A percentile compares a stretch with the other conserved stretches of the same genome.
Conservation (phyloP, 345 rosid species). For the Diplotaxis tenuifolia region DNA sequence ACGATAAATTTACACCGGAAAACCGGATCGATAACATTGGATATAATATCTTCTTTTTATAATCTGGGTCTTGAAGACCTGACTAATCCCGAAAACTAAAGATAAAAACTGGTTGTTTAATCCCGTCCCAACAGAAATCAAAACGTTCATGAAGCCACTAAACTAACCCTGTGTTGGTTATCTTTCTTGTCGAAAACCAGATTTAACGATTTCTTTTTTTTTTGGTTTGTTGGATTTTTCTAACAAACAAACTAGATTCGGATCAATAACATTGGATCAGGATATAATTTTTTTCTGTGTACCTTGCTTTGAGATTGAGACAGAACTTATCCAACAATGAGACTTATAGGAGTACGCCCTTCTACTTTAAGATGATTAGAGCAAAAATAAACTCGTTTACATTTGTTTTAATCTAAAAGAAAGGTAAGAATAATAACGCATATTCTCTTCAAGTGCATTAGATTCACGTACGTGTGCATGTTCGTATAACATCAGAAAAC, state of each 20-base stretch:
- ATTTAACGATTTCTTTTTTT: too few relatives aligned
- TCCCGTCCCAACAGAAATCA: too few relatives aligned
- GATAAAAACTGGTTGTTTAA: too few relatives aligned
- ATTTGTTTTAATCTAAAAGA: neutral
- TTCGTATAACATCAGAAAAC: neutral
- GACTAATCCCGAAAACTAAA: too few relatives aligned
- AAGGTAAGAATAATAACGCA: neutral
- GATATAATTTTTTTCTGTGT: neutral
- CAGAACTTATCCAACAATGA: constrained; percentile 11
- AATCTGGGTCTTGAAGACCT: too few relatives aligned
- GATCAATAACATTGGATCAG: neutral
- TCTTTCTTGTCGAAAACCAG: neutral
- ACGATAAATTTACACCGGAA: too few relatives aligned
- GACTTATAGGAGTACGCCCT: neutral
- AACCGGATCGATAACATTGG: neutral
- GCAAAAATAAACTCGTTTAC: neutral
- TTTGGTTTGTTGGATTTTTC: neutral
- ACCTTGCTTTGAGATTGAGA: neutral
- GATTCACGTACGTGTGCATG: neutral
- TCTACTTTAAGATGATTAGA: neutral
- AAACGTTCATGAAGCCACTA: neutral
- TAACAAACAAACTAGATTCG: neutral
- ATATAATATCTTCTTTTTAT: neutral
- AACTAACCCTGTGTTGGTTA: neutral
- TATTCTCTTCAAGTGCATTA: neutral